Conservation (phyloP, 2,329 filamentous ascomycete genomes). For the Ascochyta pisi region DNA sequence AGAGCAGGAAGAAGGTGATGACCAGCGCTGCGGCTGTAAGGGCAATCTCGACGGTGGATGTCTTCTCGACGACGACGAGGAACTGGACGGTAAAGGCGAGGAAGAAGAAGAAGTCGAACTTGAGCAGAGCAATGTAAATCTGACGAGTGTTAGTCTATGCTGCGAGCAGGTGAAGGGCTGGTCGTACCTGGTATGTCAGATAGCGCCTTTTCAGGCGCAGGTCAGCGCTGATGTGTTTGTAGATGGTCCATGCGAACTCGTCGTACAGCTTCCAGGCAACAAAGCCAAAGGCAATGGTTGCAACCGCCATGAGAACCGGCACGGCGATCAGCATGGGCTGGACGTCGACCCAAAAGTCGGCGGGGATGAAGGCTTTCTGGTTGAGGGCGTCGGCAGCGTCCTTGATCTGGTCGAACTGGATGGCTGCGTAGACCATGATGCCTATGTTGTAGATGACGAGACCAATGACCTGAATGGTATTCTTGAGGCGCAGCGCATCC, state of each 20-base stretch:
- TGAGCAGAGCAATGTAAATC: constrained; percentile 97
- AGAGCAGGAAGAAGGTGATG: constrained; percentile 85
- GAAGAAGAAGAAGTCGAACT: constrained; percentile 99
- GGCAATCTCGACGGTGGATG: constrained; percentile 75
- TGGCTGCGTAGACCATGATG: constrained; percentile 88
- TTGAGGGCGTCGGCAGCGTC: constrained; percentile 70
- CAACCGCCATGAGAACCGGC: constrained; percentile 80
- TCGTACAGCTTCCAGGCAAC: constrained; percentile 96
- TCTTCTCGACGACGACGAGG: constrained; percentile 81
- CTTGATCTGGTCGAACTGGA: constrained; percentile 90
- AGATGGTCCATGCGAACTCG: constrained; percentile 98
- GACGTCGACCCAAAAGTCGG: constrained; percentile 71
- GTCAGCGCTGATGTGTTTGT: constrained; percentile 98
- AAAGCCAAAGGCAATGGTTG: constrained; percentile 74
- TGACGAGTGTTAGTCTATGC: constrained; percentile 49
- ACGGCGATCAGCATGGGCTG: constrained; percentile 83
- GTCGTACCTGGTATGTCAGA: constrained; percentile 85
- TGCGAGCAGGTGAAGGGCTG: not conserved
- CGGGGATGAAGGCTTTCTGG: constrained; percentile 53
- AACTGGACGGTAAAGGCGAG: constrained; percentile 98
- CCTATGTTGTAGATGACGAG: constrained; percentile 92
- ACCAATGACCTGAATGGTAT: constrained; percentile 98
- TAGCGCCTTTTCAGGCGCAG: constrained; percentile 96
- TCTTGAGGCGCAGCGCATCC: constrained; percentile 92
- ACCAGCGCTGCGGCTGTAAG: constrained; percentile 90